A percentile compares a stretch with the other conserved stretches of the same genome.
These are phyloP conservation scores for Lepiota venenata DNA, from an alignment of 768 basidiomycete genomes.

Conservation along the genomic window DNA sequence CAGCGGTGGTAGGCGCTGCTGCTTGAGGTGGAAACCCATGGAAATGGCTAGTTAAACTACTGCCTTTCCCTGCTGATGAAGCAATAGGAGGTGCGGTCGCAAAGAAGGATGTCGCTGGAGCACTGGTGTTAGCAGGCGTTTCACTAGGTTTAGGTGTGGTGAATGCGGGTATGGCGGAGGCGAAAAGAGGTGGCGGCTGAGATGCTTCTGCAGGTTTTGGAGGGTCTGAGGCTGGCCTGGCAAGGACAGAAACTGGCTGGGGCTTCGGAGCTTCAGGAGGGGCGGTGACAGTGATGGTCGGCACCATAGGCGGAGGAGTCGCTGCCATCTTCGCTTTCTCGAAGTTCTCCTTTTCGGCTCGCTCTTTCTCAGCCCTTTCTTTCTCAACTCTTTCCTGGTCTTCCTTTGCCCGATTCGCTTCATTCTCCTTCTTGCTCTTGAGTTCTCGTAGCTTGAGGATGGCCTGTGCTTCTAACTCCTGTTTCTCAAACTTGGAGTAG, in stretches of 20 bases:
- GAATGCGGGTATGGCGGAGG: not conserved
- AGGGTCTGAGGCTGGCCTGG: not conserved
- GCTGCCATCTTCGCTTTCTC: conserved; percentile 16
- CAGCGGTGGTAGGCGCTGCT: conserved; percentile 11
- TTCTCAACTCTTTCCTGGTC: conserved; percentile 32
- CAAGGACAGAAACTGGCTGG: conserved; percentile 1
- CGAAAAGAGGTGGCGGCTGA: not conserved
- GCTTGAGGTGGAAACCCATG: conserved; percentile 12
- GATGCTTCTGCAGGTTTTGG: not conserved
- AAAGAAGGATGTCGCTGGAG: conserved; percentile 16
- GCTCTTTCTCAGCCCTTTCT: conserved; percentile 26
- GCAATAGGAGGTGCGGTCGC: conserved; percentile 14
- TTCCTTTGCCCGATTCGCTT: conserved; percentile 37
- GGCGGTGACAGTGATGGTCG: conserved; percentile 19
- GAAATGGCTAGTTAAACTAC: conserved; percentile 10
- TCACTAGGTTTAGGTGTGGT: not conserved
- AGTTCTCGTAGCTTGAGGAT: conserved; percentile 66
- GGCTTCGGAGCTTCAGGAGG: conserved; percentile 16
- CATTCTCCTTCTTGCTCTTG: conserved; percentile 42
- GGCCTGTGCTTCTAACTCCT: conserved; percentile 78
- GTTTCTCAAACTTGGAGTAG: conserved; percentile 80
- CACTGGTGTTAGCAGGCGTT: conserved; percentile 14
- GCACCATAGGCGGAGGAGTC: conserved; percentile 11
- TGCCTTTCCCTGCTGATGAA: not conserved
- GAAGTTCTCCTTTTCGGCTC: conserved; percentile 25